These are phyloP conservation scores for Helotiales sp. DNA, from an alignment of 2,329 filamentous ascomycete genomes.

Conservation along the genomic window DNA sequence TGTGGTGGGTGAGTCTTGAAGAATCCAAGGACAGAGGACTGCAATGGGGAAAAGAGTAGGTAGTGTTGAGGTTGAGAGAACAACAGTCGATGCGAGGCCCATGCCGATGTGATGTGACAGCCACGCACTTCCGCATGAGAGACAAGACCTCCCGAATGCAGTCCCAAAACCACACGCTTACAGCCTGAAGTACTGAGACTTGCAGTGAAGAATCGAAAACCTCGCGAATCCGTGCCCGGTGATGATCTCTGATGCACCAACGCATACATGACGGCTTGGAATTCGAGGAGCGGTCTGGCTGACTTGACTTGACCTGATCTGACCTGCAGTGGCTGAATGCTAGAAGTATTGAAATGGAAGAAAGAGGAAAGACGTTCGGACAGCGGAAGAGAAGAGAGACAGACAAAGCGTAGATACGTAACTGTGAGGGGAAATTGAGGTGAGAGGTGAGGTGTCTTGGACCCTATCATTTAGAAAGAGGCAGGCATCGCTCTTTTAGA, in stretches of 20 bases:
- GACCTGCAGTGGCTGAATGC: background rate
- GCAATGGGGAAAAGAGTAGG: too few species aligned
- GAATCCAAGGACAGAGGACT: too few species aligned
- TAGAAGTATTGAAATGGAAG: background rate
- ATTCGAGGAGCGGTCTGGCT: background rate
- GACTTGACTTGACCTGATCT: background rate
- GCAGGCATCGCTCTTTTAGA: background rate
- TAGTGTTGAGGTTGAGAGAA: too few species aligned
- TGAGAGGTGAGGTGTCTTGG: background rate
- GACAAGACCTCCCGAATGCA: slow-evolving; percentile 3
- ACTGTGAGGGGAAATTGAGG: background rate
- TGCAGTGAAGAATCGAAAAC: slow-evolving; percentile 18
- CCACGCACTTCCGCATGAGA: slow-evolving; percentile 22
- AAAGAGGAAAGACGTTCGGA: background rate
- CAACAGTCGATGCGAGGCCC: too few species aligned
- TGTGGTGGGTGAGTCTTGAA: too few species aligned
- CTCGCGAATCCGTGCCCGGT: slow-evolving; percentile 17
- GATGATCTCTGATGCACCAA: background rate
- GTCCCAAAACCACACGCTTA: slow-evolving; percentile 20
- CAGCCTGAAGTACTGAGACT: slow-evolving; percentile 26
- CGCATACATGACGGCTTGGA: background rate
- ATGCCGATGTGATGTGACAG: slow-evolving; percentile 2
- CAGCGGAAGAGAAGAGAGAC: background rate
- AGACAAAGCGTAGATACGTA: slow-evolving; percentile 1
- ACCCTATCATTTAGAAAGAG: background rate